Evolutionary conservation across 495 filamentous ascomycete species (phyloP), one percentile per base, ranked within the genome.

Genomic region (Lepidopterella palustris): DNA sequence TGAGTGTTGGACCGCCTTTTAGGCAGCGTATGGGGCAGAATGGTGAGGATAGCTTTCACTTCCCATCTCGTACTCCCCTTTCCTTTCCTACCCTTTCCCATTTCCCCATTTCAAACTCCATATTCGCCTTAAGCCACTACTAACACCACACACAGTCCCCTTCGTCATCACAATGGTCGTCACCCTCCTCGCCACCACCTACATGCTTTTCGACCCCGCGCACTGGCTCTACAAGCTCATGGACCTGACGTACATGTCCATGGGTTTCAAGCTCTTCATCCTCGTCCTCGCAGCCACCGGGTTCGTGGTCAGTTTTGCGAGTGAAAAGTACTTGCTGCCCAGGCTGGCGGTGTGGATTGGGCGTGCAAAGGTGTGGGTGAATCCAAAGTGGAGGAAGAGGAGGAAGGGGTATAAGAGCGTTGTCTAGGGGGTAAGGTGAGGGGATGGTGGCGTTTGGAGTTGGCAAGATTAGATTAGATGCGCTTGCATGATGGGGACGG

Each of bases 331-430:
- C 47, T 20, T 90, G 20, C 88, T 96, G 52, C 85, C 85, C 35
- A 69, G 72, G 53, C 66, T 97, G 53, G 86, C 90, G n/a, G 82
- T 81, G 57, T 70, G 78, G 8, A 66, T 97, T 50, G 88, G 89
- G 11, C 75, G 71, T 28, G 52, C 79, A 23, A 85, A 82, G 66
- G 68, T 77, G 42, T 70, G 67, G 4, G 25, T 90, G 49, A 82
- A 81, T 53, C 77, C 78, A 0, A 78, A 78, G 55, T 74, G 76
- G 65, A 72, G 76, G 28, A 97, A 95, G 74, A 83, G 85, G 67
- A 78, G 90, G 60, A 96, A 96, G 71, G 76, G 85, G 72, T 97
- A 97, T 69, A 98, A 97, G 72, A n/a, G n/a, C n/a, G 69, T 88
- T 25, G 79, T 96, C 10, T 65, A 80, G 48, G 88, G 13, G 31